Evolutionary conservation across 2,329 filamentous ascomycete genomes (phyloP), one percentile per base, ranked within the genome.

Genomic region (Calcarisporium arbuscula): DNA sequence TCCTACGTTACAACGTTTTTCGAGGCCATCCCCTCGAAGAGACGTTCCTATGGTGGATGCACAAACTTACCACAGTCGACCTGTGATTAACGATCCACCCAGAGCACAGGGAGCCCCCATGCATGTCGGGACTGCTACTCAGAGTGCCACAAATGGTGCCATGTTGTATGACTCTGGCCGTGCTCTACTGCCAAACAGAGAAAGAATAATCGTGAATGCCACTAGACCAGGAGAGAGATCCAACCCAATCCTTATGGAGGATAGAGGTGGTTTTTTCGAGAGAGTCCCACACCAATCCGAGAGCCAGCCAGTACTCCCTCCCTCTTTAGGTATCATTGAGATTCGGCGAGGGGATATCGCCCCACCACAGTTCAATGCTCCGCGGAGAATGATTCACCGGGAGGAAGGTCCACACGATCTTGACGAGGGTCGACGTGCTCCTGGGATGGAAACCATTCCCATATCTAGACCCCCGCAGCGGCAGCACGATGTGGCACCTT

Each of bases 221-320:
- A 43, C 49, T 34, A 48, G 54, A 29, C 49, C 48, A 14, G 59
- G 56, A 33, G 49, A 46, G 17, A 49, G 50, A 25, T 46, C 47
- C n/a, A 56, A 53, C 16, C 54, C 54, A 14, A 50, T 62, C 30
- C 34, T 61, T 42, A 64, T 65, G 60, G 58, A 63, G 41, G 57
- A 63, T 44, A 52, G 58, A 19, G 58, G 57, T 36, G 56, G 57
- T 12, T 61, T 61, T 34, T 58, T 48, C 40, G 60, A 59, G 41
- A 57, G 54, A 36, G 48, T 61, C 22, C 40, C 45, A 37, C n/a
- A n/a, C n/a, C n/a, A n/a, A n/a, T n/a, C n/a, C n/a, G 42, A 21
- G 34, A n/a, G 35, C 34, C 26, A 35, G 33, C n/a, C 19, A 40
- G 16, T 7, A 7, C 17, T 20, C 15, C 18, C 10, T 5, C 10